Conservation (phyloP, 768 basidiomycete genomes). For the Nevesoporus exiguus region DNA sequence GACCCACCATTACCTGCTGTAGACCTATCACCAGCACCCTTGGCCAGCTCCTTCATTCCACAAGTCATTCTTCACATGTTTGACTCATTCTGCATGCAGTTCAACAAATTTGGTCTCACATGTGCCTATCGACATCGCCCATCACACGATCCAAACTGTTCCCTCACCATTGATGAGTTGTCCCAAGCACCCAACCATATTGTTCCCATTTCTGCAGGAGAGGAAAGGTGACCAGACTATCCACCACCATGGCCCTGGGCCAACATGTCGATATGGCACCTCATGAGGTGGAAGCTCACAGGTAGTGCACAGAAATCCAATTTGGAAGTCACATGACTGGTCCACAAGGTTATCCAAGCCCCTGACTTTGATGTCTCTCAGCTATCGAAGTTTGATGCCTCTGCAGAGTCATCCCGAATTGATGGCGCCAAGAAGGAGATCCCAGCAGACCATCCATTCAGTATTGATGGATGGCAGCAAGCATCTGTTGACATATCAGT, state of each 20-base stretch:
- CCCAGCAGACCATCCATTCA: neutral
- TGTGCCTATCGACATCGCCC: neutral
- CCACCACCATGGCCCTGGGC: neutral
- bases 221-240: no score
- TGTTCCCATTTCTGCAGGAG: no score
- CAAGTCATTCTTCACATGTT: neutral
- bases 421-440: neutral
- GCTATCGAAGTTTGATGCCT: neutral
- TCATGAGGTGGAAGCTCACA: neutral
- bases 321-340: neutral
- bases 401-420: neutral
- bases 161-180: neutral
- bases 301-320: neutral
- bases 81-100: neutral
- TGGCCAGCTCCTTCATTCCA: neutral
- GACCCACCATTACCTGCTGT: neutral
- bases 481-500: neutral
- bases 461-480: neutral
- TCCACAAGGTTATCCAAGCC: neutral
- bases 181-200: no score
- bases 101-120: neutral
- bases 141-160: neutral
- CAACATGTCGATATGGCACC: neutral
- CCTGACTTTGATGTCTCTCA: neutral
- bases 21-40: no score